These are phyloP conservation scores for Albifimbria verrucaria DNA, from an alignment of 2,329 filamentous ascomycete species.

Conservation along the genomic window DNA sequence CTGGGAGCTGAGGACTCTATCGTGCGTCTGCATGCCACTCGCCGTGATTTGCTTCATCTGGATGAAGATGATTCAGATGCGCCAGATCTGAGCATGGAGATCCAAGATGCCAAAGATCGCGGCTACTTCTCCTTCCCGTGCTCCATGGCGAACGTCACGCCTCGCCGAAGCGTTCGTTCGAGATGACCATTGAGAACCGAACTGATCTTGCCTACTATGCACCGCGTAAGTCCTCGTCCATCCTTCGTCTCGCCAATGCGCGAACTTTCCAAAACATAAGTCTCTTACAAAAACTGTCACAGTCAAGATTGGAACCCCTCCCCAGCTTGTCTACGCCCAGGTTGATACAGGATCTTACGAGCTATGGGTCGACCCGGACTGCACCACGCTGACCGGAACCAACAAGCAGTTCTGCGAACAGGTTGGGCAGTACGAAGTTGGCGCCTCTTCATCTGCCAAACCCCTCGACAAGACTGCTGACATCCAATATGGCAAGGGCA, in stretches of 20 bases:
- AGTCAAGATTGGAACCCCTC: conserved; percentile 51
- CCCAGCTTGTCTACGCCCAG: conserved; percentile 51
- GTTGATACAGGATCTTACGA: conserved; percentile 60
- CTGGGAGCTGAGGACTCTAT: background rate
- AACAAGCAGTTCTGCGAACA: conserved; percentile 43
- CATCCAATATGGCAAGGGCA: conserved; percentile 47
- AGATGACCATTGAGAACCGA: conserved; percentile 45
- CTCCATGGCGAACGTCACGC: background rate
- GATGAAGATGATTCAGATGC: too few relatives aligned
- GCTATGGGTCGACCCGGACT: conserved; percentile 61
- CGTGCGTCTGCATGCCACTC: background rate
- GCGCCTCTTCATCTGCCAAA: conserved; percentile 27
- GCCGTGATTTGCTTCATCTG: background rate
- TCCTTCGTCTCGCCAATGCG: background rate
- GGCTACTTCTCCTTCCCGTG: conserved; percentile 20
- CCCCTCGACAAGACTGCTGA: conserved; percentile 34
- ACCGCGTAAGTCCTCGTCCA: conserved; percentile 30
- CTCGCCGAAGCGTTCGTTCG: conserved; percentile 37
- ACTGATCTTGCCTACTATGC: conserved; percentile 54
- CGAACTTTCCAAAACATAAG: too few relatives aligned
- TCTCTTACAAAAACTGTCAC: background rate
- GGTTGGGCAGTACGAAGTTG: conserved; percentile 41
- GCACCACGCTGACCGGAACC: conserved; percentile 37
- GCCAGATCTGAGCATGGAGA: conserved; percentile 2
- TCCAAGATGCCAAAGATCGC: conserved; percentile 10